These are phyloP conservation scores for Kalmusia sp. DNA, from an alignment of 2,329 filamentous ascomycete species.

Conservation along the genomic window DNA sequence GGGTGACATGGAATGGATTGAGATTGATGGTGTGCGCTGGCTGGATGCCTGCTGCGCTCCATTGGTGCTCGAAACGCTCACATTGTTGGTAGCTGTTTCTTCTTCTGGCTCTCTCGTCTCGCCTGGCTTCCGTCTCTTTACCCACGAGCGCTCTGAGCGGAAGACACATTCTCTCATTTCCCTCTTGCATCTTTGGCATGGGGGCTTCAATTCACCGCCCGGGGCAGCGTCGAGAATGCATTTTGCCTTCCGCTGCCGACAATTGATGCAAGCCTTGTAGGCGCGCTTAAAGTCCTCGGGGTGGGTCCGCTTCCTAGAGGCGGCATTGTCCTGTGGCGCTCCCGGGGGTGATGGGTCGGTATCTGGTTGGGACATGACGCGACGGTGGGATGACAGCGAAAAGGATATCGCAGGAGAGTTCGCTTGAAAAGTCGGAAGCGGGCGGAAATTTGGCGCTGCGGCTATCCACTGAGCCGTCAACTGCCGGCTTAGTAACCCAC, in stretches of 20 bases:
- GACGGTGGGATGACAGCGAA: constrained; percentile 10
- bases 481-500: constrained; percentile 8
- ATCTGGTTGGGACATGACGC: constrained; percentile 12
- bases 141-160: constrained; percentile 47
- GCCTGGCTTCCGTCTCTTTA: constrained; percentile 45
- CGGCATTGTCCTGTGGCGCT: background rate
- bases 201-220: constrained; percentile 46
- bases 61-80: background rate
- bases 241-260: constrained; percentile 60
- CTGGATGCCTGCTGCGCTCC: constrained; percentile 15
- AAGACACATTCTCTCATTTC: constrained; percentile 60
- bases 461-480: constrained; percentile 3
- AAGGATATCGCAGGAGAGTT: constrained; percentile 17
- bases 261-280: constrained; percentile 63
- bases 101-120: constrained; percentile 32
- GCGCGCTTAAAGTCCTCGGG: constrained; percentile 58
- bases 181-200: constrained; percentile 58
- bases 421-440: constrained; percentile 7
- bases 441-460: constrained; percentile 1
- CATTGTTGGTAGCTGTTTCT: constrained; percentile 13
- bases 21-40: constrained; percentile 29
- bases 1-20: constrained; percentile 32
- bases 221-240: constrained; percentile 56
- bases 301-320: constrained; percentile 40
- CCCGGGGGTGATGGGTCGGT: background rate